Percentiles rank a stretch among this genome's conserved stretches.
Conservation (phyloP, 805 yeast genomes). For the Kluyveromyces siamensis region DNA sequence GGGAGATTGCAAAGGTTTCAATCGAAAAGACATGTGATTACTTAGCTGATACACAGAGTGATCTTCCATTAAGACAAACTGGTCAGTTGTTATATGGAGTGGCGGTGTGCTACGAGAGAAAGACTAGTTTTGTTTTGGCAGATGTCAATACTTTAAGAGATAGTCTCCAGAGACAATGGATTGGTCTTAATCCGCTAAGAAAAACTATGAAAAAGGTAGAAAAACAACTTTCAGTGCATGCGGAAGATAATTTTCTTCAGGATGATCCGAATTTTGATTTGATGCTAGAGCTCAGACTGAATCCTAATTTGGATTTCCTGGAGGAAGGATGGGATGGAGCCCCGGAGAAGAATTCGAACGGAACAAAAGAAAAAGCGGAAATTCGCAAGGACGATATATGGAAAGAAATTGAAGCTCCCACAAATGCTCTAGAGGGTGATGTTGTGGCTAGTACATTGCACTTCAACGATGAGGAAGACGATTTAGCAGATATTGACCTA, state of each 20-base stretch:
- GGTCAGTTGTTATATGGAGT: conserved; percentile 26
- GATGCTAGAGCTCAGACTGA: background rate
- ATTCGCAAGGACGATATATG: conserved; percentile 2
- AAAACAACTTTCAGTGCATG: background rate
- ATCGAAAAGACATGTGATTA: conserved; percentile 25
- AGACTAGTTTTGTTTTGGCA: conserved; percentile 23
- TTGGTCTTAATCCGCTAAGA: conserved; percentile 2
- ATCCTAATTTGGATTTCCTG: background rate
- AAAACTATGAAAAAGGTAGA: background rate
- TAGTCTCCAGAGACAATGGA: conserved; percentile 15
- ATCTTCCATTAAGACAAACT: conserved; percentile 20
- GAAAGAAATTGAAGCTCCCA: background rate
- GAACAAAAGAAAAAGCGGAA: background rate
- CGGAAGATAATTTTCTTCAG: conserved; percentile 1
- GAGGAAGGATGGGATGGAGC: background rate
- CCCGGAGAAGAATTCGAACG: background rate
- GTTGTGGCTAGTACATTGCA: background rate
- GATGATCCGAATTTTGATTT: conserved; percentile 2
- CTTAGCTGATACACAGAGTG: conserved; percentile 11
- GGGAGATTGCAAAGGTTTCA: conserved; percentile 24
- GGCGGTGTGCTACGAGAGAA: conserved; percentile 23
- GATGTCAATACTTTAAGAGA: conserved; percentile 17
- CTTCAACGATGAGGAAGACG: background rate
- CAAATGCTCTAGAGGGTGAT: background rate
- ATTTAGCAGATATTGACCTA: conserved; percentile 14